phyloP scores from a whole-genome alignment of 306 rosid genomes.

The Morella rubra region DNA sequence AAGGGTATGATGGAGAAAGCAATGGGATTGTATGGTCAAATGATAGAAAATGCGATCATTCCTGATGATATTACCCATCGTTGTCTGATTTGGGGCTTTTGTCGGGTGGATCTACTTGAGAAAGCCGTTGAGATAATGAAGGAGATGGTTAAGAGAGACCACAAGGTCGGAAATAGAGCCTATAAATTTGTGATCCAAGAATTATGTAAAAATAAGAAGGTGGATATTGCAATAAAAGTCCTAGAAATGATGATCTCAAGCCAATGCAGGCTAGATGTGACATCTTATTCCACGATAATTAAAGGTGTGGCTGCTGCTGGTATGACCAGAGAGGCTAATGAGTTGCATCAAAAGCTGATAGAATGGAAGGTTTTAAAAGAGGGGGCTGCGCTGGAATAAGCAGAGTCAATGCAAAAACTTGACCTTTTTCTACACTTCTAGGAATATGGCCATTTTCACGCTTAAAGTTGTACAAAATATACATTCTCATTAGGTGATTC shows the following conservation, averaged over 20 bases:
- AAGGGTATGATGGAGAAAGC: conserved; percentile 60
- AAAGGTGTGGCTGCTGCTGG: conserved; percentile 70
- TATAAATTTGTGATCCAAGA: conserved; percentile 63
- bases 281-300: conserved; percentile 49
- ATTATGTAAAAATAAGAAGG: conserved; percentile 56
- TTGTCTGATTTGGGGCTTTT: conserved; percentile 61
- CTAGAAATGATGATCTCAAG: conserved; percentile 67
- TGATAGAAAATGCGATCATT: conserved; percentile 52
- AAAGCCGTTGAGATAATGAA: conserved; percentile 59
- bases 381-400: conserved; percentile 34
- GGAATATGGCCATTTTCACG: conserved; percentile 17
- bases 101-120: conserved; percentile 45
- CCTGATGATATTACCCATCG: conserved; percentile 82
- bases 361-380: conserved; percentile 52
- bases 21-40: conserved; percentile 50
- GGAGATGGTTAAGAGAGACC: conserved; percentile 43
- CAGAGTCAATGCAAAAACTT: conserved; percentile 29
- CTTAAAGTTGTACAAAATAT: conserved; percentile 26
- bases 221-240: conserved; percentile 71
- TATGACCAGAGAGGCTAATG: conserved; percentile 66
- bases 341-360: conserved; percentile 60
- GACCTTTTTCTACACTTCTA: conserved; percentile 25
- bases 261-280: conserved; percentile 52
- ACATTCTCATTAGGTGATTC: conserved; percentile 25
- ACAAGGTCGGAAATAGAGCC: conserved; percentile 36